phyloP scores from a whole-genome alignment of 2,329 filamentous ascomycete genomes.

The Fusarium tanahbumbuense region DNA sequence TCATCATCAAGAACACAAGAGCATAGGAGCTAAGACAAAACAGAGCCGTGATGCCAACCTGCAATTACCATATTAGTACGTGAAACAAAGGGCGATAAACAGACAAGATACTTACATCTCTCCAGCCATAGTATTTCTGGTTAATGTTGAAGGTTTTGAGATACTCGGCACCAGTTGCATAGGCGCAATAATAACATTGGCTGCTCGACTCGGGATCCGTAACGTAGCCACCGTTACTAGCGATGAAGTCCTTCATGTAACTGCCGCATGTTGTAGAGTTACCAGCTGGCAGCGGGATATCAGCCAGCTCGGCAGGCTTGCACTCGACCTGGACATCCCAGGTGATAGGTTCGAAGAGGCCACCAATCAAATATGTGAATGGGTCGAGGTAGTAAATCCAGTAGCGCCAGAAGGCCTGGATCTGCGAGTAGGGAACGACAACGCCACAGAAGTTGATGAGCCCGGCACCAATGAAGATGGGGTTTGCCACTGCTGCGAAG shows the following conservation, averaged over 20 bases:
- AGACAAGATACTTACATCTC: conserved; percentile 16
- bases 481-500: conserved; percentile 68
- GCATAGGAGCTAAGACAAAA: conserved; percentile 40
- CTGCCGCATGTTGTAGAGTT: neutral
- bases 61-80: neutral
- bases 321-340: neutral
- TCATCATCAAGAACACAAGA: conserved; percentile 43
- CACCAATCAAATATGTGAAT: conserved; percentile 56
- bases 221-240: neutral
- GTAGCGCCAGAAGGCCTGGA: conserved; percentile 44
- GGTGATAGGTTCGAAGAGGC: conserved; percentile 35
- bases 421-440: conserved; percentile 39
- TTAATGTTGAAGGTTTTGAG: neutral
- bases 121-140: conserved; percentile 21
- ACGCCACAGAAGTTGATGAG: conserved; percentile 46
- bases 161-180: neutral
- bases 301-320: conserved; percentile 35
- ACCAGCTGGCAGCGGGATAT: conserved; percentile 16
- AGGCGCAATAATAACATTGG: neutral
- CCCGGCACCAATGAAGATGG: conserved; percentile 38
- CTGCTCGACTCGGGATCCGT: neutral
- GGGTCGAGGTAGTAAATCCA: conserved; percentile 58
- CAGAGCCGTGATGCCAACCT: conserved; percentile 34
- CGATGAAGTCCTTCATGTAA: neutral
- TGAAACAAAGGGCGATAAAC: rapidly evolving